Conservation (phyloP, 1,139 yeast genomes). For the Taiozyma onychis region DNA sequence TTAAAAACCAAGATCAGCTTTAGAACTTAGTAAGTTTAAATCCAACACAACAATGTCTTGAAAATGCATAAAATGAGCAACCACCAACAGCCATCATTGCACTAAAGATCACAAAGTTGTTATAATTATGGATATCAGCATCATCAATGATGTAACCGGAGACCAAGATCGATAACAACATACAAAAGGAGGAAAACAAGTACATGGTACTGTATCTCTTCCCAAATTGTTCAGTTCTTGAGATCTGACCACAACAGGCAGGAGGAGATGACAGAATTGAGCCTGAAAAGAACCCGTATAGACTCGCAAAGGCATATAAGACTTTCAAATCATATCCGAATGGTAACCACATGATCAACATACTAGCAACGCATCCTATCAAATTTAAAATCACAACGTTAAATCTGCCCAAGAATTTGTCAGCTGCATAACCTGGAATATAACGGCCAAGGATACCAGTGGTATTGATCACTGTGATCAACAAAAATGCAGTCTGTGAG, state of each 20-base stretch:
- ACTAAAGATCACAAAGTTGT: constrained; percentile 32
- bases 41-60: constrained; percentile 36
- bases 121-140: constrained; percentile 26
- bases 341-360: constrained; percentile 50
- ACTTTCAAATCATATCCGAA: constrained; percentile 34
- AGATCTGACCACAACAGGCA: constrained; percentile 52
- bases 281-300: constrained; percentile 50
- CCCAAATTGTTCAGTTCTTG: constrained; percentile 44
- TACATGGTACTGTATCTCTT: constrained; percentile 43
- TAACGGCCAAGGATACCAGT: constrained; percentile 44
- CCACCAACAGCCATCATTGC: constrained; percentile 31
- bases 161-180: constrained; percentile 38
- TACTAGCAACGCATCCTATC: constrained; percentile 30
- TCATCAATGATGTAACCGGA: constrained; percentile 38
- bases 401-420: constrained; percentile 44
- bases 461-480: constrained; percentile 43
- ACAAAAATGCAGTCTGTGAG: constrained; percentile 37
- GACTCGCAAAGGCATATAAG: constrained; percentile 35
- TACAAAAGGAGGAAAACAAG: constrained; percentile 37
- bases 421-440: constrained; percentile 44
- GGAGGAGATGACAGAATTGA: constrained; percentile 42
- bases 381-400: constrained; percentile 41
- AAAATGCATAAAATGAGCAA: constrained; percentile 24
- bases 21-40: constrained; percentile 14
- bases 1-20: too few relatives aligned